Evolutionary conservation across 208 protist genomes (phyloP), one percentile per base, ranked within the genome.

Genomic region (Trypanosoma cruzi): DNA sequence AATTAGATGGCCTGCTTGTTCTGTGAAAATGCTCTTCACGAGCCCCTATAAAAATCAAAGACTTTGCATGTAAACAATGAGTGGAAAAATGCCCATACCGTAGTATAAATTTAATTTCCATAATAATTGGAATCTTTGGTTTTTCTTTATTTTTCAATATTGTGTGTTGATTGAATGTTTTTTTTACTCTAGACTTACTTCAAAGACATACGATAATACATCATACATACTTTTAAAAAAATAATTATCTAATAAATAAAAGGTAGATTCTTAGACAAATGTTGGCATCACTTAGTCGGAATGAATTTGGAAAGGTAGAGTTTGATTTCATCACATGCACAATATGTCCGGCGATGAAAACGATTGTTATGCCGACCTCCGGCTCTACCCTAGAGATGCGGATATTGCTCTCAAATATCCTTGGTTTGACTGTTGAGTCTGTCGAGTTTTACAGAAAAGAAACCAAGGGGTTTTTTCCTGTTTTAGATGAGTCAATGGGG

Each of bases 311-410:
- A 60, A 34, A n/a, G 18, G 48, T 18, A 31, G 22, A 37, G 22
- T 1, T 58, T 64, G 26, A 58, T 87, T 14, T 40, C 75, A 40
- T 75, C 34, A 50, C n/a, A 28, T 73, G 68, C 46, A 67, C 53
- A 31, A 1, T 73, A 22, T 73, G 68, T 20, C 68, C 68, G 16
- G 37, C 24, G 36, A 68, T 68, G 68, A 28, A 42, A 61, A 68
- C 24, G 0, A 48, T 73, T 62, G n/a, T 20, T 36, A 22, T 66
- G 50, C 36, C 26, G 18, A 49, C 28, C 8, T 37, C 26, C 20
- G 60, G n/a, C 18, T 56, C 28, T 54, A 48, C 44, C 22, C 18
- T 44, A 20, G 50, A 68, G 32, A 37, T 73, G 37, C 63, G 40
- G 29, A 20, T 34, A 26, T 10, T 22, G n/a, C 34, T 75, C 14